Evolutionary conservation across 805 yeast species (phyloP).

Genomic region (Candida pseudofarinosa): DNA sequence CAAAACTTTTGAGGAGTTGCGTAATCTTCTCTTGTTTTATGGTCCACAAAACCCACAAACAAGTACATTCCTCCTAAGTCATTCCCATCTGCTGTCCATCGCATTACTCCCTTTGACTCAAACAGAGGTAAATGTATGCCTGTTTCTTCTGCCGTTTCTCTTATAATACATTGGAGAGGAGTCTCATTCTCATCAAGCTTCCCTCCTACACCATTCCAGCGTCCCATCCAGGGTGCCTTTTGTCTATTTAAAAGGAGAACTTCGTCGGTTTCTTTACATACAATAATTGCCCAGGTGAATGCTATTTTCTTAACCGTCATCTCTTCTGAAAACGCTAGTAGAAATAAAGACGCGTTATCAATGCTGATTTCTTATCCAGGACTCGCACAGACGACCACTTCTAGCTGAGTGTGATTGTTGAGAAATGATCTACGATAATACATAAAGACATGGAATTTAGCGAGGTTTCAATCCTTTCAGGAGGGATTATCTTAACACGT

Average conservation of each 20-base stretch:
- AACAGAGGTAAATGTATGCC: constrained; percentile 28
- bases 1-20: constrained; percentile 25
- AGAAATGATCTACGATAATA: too few relatives aligned
- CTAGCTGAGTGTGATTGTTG: too few relatives aligned
- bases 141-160: constrained; percentile 42
- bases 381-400: too few relatives aligned
- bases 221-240: constrained; percentile 45
- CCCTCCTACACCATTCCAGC: constrained; percentile 48
- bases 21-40: constrained; percentile 19
- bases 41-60: constrained; percentile 33
- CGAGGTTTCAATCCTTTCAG: too few relatives aligned
- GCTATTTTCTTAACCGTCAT: constrained; percentile 5
- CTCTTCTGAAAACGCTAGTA: not conserved
- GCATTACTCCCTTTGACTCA: constrained; percentile 29
- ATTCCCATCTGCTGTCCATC: constrained; percentile 25
- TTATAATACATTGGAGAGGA: constrained; percentile 35
- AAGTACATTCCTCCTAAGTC: constrained; percentile 36
- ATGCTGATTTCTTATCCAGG: not conserved
- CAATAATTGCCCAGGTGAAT: constrained; percentile 24
- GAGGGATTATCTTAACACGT: too few relatives aligned
- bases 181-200: constrained; percentile 33
- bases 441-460: too few relatives aligned
- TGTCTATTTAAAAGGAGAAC: constrained; percentile 36
- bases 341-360: not conserved
- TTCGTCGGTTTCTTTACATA: constrained; percentile 26